Evolutionary conservation across 2,329 filamentous ascomycete genomes (phyloP).

Genomic region (Ophiostoma quercus): DNA sequence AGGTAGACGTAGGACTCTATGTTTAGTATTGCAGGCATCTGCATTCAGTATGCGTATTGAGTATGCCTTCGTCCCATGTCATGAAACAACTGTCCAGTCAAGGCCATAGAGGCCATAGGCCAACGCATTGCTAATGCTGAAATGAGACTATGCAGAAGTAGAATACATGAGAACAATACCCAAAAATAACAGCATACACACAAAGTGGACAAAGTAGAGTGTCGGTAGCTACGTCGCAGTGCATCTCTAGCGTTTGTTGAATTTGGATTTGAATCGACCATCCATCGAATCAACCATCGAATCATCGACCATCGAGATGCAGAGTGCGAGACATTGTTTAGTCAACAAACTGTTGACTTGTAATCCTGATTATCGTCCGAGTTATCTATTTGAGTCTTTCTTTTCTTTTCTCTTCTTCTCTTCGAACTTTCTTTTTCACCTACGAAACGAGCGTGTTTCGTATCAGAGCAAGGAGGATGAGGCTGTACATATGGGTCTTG

Average conservation of each 20-base stretch:
- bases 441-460: constrained; percentile 3
- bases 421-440: not conserved
- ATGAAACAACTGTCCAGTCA: too few species aligned
- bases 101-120: too few species aligned
- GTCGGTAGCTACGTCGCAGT: not conserved
- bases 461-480: not conserved
- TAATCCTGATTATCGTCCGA: not conserved
- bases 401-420: not conserved
- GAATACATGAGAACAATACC: not conserved
- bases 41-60: too few species aligned
- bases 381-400: not conserved
- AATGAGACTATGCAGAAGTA: too few species aligned
- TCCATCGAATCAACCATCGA: too few species aligned
- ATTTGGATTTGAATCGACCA: too few species aligned
- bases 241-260: not conserved
- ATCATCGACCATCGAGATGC: not conserved
- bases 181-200: not conserved
- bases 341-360: not conserved
- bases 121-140: too few species aligned
- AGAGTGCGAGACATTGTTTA: not conserved
- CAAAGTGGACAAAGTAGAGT: not conserved
- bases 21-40: not conserved
- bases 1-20: too few species aligned
- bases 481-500: not conserved
- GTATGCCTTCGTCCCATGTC: too few species aligned